Evolutionary conservation across 345 rosid genomes (phyloP).

Genomic region (Linum tenue): DNA sequence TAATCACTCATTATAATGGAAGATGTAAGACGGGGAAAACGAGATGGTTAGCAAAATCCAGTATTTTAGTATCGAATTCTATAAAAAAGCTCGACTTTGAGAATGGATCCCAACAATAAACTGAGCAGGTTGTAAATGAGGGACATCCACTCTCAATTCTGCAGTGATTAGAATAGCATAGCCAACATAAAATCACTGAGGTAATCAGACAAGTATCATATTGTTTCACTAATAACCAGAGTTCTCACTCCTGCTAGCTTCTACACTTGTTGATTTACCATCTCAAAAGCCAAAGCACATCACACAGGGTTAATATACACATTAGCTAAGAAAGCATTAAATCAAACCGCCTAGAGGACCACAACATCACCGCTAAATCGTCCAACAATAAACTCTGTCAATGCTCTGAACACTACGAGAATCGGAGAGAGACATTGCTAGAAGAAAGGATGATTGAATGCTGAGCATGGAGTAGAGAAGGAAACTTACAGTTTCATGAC

Average conservation of each 20-base stretch:
- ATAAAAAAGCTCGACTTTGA: no score
- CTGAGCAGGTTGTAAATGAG: no score
- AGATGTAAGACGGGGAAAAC: not conserved
- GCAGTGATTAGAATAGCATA: no score
- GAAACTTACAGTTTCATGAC: slow-evolving; percentile 49
- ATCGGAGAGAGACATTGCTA: slow-evolving; percentile 10
- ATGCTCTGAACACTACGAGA: slow-evolving; percentile 1
- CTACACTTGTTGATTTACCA: no score
- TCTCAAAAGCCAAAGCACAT: no score
- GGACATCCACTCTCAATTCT: no score
- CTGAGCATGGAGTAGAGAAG: not conserved
- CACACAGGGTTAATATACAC: not conserved
- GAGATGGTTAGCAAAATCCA: not conserved
- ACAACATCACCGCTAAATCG: not conserved
- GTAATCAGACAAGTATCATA: no score
- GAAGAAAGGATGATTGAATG: not conserved
- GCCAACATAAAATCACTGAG: no score
- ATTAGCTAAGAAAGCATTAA: not conserved
- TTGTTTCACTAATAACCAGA: no score
- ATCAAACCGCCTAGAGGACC: not conserved
- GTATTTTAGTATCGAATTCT: not conserved
- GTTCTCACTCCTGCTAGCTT: no score
- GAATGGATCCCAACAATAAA: no score
- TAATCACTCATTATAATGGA: not conserved
- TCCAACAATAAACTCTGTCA: not conserved